Percentiles rank a stretch among this genome's conserved stretches.
Conservation (phyloP, 148 eudicot species). For the Chenopodium quinoa region DNA sequence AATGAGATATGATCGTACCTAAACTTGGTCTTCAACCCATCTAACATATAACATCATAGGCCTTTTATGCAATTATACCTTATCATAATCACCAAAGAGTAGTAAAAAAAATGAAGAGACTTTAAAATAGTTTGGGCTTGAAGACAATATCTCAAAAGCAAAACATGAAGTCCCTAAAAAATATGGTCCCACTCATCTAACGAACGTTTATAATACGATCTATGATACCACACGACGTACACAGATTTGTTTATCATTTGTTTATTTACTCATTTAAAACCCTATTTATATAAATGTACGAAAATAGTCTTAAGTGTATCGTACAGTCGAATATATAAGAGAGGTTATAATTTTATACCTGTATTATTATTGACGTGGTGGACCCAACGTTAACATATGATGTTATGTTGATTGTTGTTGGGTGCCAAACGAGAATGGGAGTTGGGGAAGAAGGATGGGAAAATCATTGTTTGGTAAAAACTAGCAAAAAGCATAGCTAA, state of each 20-base stretch:
- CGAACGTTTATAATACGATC: no score
- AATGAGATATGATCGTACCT: background rate
- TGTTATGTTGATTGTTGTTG: background rate
- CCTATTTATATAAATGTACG: no score
- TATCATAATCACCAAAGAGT: no score
- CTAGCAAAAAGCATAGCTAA: constrained; percentile 9
- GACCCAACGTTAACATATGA: background rate
- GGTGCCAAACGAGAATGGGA: background rate
- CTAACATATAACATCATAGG: background rate
- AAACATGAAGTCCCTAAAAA: background rate
- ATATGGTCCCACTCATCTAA: no score
- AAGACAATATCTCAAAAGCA: background rate
- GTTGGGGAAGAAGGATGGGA: background rate
- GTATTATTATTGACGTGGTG: background rate
- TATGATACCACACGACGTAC: no score
- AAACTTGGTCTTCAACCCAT: background rate
- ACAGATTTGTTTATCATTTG: no score
- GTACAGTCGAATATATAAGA: no score
- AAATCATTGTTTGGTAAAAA: background rate
- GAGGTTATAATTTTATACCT: no score
- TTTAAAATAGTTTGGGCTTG: background rate
- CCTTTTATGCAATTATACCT: background rate
- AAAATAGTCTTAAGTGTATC: no score
- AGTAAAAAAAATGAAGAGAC: background rate
- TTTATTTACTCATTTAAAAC: no score